phyloP scores from a whole-genome alignment of 768 basidiomycete genomes.

The Collybia mongolica region DNA sequence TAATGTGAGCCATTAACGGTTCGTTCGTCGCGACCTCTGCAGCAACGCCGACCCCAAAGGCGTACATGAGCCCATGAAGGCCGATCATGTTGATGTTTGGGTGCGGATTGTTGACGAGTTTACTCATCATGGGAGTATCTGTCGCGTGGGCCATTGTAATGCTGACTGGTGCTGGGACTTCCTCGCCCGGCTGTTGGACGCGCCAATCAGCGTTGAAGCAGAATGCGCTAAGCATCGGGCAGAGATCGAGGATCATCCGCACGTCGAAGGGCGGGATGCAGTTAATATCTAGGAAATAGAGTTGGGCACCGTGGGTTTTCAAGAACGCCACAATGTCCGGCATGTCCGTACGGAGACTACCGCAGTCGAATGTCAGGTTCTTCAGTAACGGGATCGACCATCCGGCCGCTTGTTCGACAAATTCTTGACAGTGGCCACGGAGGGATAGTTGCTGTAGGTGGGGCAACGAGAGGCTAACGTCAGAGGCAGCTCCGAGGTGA shows the following conservation, averaged over 20 bases:
- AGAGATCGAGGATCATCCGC: conserved; percentile 57
- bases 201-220: conserved; percentile 80
- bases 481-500: conserved; percentile 59
- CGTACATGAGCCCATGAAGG: conserved; percentile 64
- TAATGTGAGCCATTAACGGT: conserved; percentile 42
- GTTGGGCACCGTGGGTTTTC: conserved; percentile 49
- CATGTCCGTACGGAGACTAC: conserved; percentile 40
- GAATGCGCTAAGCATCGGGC: conserved; percentile 60
- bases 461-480: conserved; percentile 52
- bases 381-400: conserved; percentile 67
- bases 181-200: conserved; percentile 11
- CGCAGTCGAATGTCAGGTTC: conserved; percentile 56
- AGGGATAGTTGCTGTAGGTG: conserved; percentile 63
- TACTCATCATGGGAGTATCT: conserved; percentile 28
- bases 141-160: conserved; percentile 12
- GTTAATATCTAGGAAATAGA: conserved; percentile 67
- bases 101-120: conserved; percentile 53
- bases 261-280: conserved; percentile 57
- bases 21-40: conserved; percentile 39
- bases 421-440: conserved; percentile 57
- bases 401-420: conserved; percentile 65
- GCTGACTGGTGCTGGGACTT: conserved; percentile 12
- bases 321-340: conserved; percentile 66
- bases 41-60: conserved; percentile 64
- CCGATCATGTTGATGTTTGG: conserved; percentile 59